phyloP scores from a whole-genome alignment of 2,329 filamentous ascomycete species.

The Diaporthe citri region DNA sequence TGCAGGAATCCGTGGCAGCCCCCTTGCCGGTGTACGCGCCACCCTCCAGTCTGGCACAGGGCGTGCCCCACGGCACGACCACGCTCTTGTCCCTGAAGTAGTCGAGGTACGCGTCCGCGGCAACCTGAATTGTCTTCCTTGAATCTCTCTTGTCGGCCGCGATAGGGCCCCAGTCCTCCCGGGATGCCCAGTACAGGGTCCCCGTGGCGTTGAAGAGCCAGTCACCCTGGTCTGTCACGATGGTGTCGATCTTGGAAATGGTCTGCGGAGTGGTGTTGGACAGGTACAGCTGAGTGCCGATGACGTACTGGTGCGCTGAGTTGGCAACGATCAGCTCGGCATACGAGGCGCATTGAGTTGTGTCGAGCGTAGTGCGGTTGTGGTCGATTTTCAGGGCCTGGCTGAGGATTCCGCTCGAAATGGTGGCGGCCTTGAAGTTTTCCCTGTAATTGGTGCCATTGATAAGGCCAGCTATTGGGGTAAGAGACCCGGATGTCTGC shows the following conservation, averaged over 20 bases:
- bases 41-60: conserved; percentile 54
- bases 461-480: conserved; percentile 36
- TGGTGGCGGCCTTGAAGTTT: conserved; percentile 49
- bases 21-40: conserved; percentile 51
- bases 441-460: conserved; percentile 48
- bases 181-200: conserved; percentile 51
- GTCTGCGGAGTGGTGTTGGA: conserved; percentile 38
- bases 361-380: conserved; percentile 54
- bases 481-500: conserved; percentile 43
- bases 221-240: conserved; percentile 52
- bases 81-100: conserved; percentile 53
- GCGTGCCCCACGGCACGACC: conserved; percentile 53
- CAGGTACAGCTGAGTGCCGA: conserved; percentile 53
- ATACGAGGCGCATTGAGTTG: conserved; percentile 53
- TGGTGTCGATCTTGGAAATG: conserved; percentile 47
- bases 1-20: conserved; percentile 47
- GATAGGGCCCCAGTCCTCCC: conserved; percentile 52
- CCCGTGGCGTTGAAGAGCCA: conserved; percentile 55
- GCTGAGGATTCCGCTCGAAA: conserved; percentile 49
- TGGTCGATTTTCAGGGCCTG: conserved; percentile 50
- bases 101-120: conserved; percentile 53
- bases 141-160: conserved; percentile 49
- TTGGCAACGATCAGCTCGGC: conserved; percentile 52
- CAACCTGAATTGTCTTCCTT: conserved; percentile 52
- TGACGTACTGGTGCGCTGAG: conserved; percentile 50